Conservation (phyloP, 495 filamentous ascomycete genomes). For the Aspergillus diversus region DNA sequence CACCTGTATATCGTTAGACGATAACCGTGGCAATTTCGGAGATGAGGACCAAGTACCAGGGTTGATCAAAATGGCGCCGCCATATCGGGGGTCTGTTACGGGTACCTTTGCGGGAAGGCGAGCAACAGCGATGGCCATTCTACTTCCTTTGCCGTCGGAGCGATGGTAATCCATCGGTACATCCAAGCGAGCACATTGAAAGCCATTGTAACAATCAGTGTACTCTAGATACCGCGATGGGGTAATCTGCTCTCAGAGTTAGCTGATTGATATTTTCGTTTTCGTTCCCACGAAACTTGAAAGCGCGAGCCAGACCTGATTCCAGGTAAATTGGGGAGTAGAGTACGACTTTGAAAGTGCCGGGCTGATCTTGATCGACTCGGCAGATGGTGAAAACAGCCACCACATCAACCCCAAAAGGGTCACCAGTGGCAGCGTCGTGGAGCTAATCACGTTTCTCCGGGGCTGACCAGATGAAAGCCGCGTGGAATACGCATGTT, state of each 20-base stretch:
- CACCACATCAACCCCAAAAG: slow-evolving; percentile 22
- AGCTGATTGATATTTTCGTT: neutral
- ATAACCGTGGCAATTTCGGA: slow-evolving; percentile 19
- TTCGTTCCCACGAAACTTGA: neutral
- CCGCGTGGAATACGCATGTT: slow-evolving; percentile 6
- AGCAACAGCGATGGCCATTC: slow-evolving; percentile 54
- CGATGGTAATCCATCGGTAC: slow-evolving; percentile 62
- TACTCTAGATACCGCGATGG: slow-evolving; percentile 40
- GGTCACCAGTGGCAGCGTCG: slow-evolving; percentile 10
- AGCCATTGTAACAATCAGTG: slow-evolving; percentile 44
- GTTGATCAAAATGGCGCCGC: slow-evolving; percentile 49
- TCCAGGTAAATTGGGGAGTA: slow-evolving; percentile 32
- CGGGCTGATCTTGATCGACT: neutral
- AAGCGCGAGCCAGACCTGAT: slow-evolving; percentile 17
- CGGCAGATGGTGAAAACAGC: slow-evolving; percentile 10
- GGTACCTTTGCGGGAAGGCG: slow-evolving; percentile 53
- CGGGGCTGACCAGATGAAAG: neutral
- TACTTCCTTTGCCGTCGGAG: slow-evolving; percentile 37
- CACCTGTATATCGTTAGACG: slow-evolving; percentile 40
- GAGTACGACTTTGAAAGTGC: neutral
- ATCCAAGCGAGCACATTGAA: slow-evolving; percentile 59
- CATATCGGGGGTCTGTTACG: slow-evolving; percentile 48
- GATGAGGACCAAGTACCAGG: slow-evolving; percentile 39
- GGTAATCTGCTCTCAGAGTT: slow-evolving; percentile 24
- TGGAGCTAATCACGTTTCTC: slow-evolving; percentile 11